phyloP scores from a whole-genome alignment of 805 yeast species.

The Spathaspora girioi region DNA sequence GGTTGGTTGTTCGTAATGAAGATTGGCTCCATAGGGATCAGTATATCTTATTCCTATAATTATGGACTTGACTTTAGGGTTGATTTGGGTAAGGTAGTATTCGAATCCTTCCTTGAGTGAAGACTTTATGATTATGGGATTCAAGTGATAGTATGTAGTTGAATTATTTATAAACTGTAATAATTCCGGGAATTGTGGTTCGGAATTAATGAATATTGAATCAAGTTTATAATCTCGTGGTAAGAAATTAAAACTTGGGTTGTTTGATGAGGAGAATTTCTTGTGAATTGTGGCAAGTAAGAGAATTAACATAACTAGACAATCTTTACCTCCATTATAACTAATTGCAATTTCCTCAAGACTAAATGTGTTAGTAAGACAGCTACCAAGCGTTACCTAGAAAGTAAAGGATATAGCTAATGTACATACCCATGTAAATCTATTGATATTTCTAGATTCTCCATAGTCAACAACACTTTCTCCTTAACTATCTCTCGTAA shows the following conservation, averaged over 20 bases:
- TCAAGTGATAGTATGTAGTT: conserved; percentile 51
- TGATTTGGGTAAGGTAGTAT: conserved; percentile 46
- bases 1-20: conserved; percentile 65
- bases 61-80: conserved; percentile 63
- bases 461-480: conserved; percentile 24
- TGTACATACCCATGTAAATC: conserved; percentile 29
- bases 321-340: conserved; percentile 96
- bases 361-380: conserved; percentile 20
- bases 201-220: conserved; percentile 74
- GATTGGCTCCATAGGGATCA: conserved; percentile 74
- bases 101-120: conserved; percentile 69
- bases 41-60: conserved; percentile 84
- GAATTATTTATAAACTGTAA: conserved; percentile 61
- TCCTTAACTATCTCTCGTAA: conserved; percentile 23
- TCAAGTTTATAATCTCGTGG: conserved; percentile 38
- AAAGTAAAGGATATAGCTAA: no score
- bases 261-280: conserved; percentile 12
- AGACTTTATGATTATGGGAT: conserved; percentile 39
- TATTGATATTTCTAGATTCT: conserved; percentile 24
- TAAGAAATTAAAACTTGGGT: conserved; percentile 10
- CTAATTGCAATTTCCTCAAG: conserved; percentile 67
- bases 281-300: conserved; percentile 54
- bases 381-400: no score
- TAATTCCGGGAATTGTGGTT: conserved; percentile 67
- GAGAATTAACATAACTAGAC: conserved; percentile 80